A percentile compares a stretch with the other conserved stretches of the same genome.
Conservation (phyloP, 352 stramenopile species). For the Thalassiosira sp. region DNA sequence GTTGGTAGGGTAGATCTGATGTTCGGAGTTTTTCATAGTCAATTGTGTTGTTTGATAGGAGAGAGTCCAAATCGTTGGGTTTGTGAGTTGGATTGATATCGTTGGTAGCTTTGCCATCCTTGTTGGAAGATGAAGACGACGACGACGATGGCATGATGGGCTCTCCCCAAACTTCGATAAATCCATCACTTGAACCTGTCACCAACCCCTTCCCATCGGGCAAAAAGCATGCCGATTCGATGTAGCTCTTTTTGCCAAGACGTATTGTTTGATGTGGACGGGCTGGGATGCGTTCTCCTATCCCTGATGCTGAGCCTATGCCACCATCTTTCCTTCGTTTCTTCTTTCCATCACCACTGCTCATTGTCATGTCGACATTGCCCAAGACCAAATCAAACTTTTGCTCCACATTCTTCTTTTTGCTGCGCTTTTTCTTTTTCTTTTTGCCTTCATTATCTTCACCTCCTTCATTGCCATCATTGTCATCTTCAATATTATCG, state of each 20-base stretch:
- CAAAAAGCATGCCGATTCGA: conserved; percentile 83
- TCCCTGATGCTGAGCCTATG: not conserved
- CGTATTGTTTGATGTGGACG: conserved; percentile 61
- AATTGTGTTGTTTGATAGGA: conserved; percentile 8
- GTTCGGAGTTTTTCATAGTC: conserved; percentile 64
- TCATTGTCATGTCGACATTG: conserved; percentile 45
- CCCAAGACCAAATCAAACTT: conserved; percentile 74
- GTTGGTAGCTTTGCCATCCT: too few relatives aligned
- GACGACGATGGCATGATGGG: too few relatives aligned
- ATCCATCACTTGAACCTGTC: conserved; percentile 92
- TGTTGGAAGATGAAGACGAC: too few relatives aligned
- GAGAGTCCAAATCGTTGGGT: not conserved
- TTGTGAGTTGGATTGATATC: too few relatives aligned
- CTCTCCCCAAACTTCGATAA: conserved; percentile 93
- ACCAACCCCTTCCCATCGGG: conserved; percentile 85
- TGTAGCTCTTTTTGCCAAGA: conserved; percentile 71
- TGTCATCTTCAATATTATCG: conserved; percentile 14
- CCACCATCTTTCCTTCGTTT: conserved; percentile 7
- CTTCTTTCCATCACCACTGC: conserved; percentile 16
- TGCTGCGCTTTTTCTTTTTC: conserved; percentile 50
- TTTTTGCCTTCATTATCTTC: conserved; percentile 33
- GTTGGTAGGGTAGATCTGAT: conserved; percentile 91
- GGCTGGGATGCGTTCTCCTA: conserved; percentile 40
- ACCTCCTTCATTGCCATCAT: conserved; percentile 23
- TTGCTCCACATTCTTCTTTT: conserved; percentile 28